Conservation (phyloP, 139 green algal genomes). For the Chlorella vulgaris region DNA sequence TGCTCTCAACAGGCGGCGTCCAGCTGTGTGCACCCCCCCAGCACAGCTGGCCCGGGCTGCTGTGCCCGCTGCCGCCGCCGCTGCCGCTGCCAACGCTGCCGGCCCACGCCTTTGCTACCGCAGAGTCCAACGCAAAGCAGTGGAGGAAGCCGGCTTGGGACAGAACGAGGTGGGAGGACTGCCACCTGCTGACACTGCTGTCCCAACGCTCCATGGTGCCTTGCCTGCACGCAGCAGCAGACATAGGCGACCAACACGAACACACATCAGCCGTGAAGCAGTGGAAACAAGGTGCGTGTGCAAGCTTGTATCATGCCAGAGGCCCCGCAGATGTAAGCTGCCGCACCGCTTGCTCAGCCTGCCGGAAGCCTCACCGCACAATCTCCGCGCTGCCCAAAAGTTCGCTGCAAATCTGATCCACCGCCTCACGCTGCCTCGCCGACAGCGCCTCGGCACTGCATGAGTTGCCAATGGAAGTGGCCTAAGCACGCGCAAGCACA, state of each 20-base stretch:
- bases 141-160: slow-evolving; percentile 72
- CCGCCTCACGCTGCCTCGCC: slow-evolving; percentile 53
- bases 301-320: not conserved
- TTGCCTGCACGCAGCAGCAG: slow-evolving; percentile 50
- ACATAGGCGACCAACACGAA: not conserved
- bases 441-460: slow-evolving; percentile 51
- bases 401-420: slow-evolving; percentile 61
- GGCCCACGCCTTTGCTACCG: slow-evolving; percentile 1
- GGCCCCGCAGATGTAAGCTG: not conserved
- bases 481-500: not conserved
- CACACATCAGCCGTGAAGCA: too few relatives aligned
- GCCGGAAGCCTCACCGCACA: too few relatives aligned
- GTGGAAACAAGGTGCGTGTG: too few relatives aligned
- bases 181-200: slow-evolving; percentile 48
- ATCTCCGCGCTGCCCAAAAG: slow-evolving; percentile 76
- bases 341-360: not conserved
- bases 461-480: slow-evolving; percentile 11
- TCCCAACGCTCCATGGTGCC: slow-evolving; percentile 67
- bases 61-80: not conserved
- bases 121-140: slow-evolving; percentile 48
- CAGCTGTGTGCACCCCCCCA: slow-evolving; percentile 16
- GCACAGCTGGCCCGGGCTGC: slow-evolving; percentile 15
- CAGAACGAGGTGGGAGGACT: slow-evolving; percentile 65
- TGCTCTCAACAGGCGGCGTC: slow-evolving; percentile 16
- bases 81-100: not conserved